Base-by-base conservation (phyloP, 257 asterid species). In the Capsicum baccatum region DNA sequence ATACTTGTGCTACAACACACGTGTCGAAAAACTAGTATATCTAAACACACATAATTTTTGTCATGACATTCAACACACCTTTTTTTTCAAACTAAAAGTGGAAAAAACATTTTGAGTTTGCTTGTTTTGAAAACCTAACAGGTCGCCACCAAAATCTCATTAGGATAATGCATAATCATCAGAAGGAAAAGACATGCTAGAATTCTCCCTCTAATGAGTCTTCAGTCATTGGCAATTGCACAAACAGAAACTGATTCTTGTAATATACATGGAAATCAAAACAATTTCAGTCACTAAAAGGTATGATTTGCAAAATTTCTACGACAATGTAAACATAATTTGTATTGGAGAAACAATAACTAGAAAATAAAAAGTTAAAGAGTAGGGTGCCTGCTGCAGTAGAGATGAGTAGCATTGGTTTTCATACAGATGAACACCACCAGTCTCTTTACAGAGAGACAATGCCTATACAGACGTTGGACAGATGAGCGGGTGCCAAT, bases 131-230 rank as follows among this genome's bases (percentile, higher is more conserved):
- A 73, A 73, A 73, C 42, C 11, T 19, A 73, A 47, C 39, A 48
- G 80, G 0, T 73, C 48, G 80, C 80, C 42, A 12, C 59, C 59
- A 73, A 47, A n/a, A 48, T 48, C 35, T 48, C n/a, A 4, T 48
- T 11, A 50, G 59, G 59, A 48, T 48, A 6, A 50, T 73, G 80
- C 19, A 69, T 42, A 48, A 48, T 73, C 59, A 47, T 44, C 80
- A 71, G 47, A 71, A 73, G 59, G 80, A 26, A 73, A 73, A 73
- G 37, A n/a, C 44, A 12, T 19, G 58, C 35, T 11, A 52, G 79
- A 71, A 71, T 17, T 44, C 57, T 44, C 7, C 15, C 57, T 71
- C 57, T 1, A 19, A 70, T 44, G 9, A 42, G 4, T 70, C 79
- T n/a, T 44, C 79, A 10, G 57, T 44, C 35, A 48, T 71, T 44